Conservation (phyloP, 2,329 filamentous ascomycete species). For the Alternaria arbusti region DNA sequence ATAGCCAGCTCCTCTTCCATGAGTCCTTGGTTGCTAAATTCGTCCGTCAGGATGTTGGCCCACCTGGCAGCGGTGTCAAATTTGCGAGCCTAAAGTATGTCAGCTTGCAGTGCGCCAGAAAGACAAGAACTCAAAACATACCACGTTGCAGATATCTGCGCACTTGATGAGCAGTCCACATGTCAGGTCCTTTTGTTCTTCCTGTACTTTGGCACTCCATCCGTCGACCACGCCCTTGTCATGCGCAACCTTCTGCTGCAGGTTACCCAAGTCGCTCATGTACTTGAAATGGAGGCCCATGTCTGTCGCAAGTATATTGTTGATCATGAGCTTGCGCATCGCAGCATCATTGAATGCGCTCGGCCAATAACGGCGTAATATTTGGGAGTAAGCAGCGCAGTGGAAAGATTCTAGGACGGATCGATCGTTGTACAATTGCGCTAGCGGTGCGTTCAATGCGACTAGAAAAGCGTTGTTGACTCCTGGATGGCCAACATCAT, state of each 20-base stretch:
- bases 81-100: constrained; percentile 71
- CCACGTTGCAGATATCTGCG: constrained; percentile 97
- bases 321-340: constrained; percentile 92
- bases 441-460: constrained; percentile 87
- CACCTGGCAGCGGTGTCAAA: constrained; percentile 84
- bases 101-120: not conserved
- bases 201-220: constrained; percentile 77
- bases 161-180: constrained; percentile 96
- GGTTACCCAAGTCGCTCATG: constrained; percentile 83
- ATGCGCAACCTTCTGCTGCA: constrained; percentile 78
- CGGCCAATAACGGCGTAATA: constrained; percentile 91
- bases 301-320: constrained; percentile 95
- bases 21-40: constrained; percentile 89
- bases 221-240: constrained; percentile 68
- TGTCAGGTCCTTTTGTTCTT: constrained; percentile 79
- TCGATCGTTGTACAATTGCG: constrained; percentile 94
- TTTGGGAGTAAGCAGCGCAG: constrained; percentile 95
- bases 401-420: constrained; percentile 98
- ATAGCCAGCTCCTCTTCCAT: constrained; percentile 92
- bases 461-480: constrained; percentile 98
- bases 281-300: constrained; percentile 98
- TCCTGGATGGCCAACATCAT: constrained; percentile 95
- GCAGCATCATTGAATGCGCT: constrained; percentile 76
- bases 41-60: constrained; percentile 93
- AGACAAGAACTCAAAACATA: constrained; percentile 59